Evolutionary conservation across 768 basidiomycete genomes (phyloP).

Genomic region (Candolleomyces efflorescens): DNA sequence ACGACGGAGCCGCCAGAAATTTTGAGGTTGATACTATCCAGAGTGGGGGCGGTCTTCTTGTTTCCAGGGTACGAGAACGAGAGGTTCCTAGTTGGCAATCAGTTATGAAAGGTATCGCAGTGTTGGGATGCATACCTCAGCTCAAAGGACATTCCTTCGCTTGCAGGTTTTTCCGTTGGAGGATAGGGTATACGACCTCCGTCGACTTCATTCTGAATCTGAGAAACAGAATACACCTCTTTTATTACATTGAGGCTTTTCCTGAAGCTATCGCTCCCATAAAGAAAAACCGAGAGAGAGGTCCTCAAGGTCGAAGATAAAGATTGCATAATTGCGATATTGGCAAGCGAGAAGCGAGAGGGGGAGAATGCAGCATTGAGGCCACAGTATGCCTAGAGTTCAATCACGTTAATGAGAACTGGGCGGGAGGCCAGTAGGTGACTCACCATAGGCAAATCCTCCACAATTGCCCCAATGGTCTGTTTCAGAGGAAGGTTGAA

Average conservation of each 20-base stretch:
- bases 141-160: conserved; percentile 21
- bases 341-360: conserved; percentile 30
- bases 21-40: conserved; percentile 38
- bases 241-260: conserved; percentile 24
- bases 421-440: neutral
- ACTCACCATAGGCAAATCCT: conserved; percentile 29
- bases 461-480: conserved; percentile 11
- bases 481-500: conserved; percentile 5
- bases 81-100: conserved; percentile 35
- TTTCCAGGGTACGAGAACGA: conserved; percentile 49
- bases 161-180: conserved; percentile 8
- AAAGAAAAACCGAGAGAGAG: conserved; percentile 20
- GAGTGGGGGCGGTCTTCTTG: conserved; percentile 27
- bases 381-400: conserved; percentile 32
- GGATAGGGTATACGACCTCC: conserved; percentile 25
- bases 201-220: conserved; percentile 18
- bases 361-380: conserved; percentile 27
- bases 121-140: conserved; percentile 18
- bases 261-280: conserved; percentile 15
- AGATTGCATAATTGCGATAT: conserved; percentile 37
- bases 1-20: conserved; percentile 46
- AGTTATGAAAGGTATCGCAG: conserved; percentile 11
- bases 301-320: conserved; percentile 26
- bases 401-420: neutral
- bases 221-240: conserved; percentile 24